Percentiles rank a stretch among this genome's conserved stretches.
These are phyloP conservation scores for Metschnikowia corniflorae DNA, from an alignment of 805 yeast species.

Conservation along the genomic window DNA sequence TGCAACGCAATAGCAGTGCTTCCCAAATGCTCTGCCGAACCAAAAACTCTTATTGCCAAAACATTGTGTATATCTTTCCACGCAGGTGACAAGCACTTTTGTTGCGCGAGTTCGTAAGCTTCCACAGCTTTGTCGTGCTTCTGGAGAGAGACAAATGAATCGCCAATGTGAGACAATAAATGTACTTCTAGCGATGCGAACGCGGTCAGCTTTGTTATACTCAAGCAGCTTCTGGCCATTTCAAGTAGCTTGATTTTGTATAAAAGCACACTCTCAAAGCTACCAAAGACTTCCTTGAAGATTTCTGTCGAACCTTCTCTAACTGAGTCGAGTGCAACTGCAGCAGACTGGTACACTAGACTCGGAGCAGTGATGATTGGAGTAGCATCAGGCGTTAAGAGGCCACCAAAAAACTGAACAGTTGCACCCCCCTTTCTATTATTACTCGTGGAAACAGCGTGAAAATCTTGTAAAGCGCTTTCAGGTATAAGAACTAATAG, in stretches of 20 bases:
- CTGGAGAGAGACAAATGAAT: slow-evolving; percentile 30
- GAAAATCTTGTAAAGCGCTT: slow-evolving; percentile 26
- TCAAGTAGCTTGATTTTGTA: slow-evolving; percentile 8
- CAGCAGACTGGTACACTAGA: slow-evolving; percentile 27
- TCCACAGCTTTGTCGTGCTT: slow-evolving; percentile 20
- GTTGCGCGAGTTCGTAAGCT: slow-evolving; percentile 13
- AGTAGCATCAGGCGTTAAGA: slow-evolving; percentile 24
- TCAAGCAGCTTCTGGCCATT: not conserved
- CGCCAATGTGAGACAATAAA: slow-evolving; percentile 50
- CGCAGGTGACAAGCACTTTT: not conserved
- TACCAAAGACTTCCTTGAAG: not conserved
- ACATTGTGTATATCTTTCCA: slow-evolving; percentile 11
- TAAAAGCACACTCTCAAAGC: slow-evolving; percentile 5
- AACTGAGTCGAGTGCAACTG: slow-evolving; percentile 26
- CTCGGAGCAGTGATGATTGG: slow-evolving; percentile 30
- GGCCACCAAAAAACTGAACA: slow-evolving; percentile 31
- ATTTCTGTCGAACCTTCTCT: slow-evolving; percentile 4
- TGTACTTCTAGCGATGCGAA: slow-evolving; percentile 18
- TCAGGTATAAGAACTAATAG: slow-evolving; percentile 48
- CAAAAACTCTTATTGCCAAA: slow-evolving; percentile 1
- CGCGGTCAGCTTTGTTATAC: not conserved
- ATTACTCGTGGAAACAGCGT: slow-evolving; percentile 14
- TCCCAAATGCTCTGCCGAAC: not conserved
- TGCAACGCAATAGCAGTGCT: slow-evolving; percentile 1
- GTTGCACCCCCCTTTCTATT: slow-evolving; percentile 11